Base-by-base conservation (phyloP, 2,329 filamentous ascomycete species). In the Colletotrichum melonis region DNA sequence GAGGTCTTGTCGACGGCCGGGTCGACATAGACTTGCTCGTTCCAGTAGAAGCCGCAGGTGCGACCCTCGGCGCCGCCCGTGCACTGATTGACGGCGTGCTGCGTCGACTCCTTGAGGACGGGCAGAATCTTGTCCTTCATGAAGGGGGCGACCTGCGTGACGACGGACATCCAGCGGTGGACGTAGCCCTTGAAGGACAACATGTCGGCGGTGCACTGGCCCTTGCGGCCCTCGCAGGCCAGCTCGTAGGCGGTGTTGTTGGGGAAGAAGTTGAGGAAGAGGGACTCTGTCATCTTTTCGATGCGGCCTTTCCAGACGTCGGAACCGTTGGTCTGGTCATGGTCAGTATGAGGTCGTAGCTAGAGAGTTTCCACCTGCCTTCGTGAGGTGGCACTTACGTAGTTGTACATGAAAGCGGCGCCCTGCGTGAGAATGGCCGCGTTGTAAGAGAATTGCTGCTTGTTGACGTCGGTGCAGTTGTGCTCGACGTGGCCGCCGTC, bases 121-220 rank as follows among this genome's bases (percentile, higher is more conserved):
- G 90, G 87, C 69, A 89, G 82, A 75, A 95, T 91, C 19, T 79
- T 83, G 1, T 86, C 81, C 54, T 82, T 81, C 1, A 89, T 91
- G 58, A 86, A 87, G 0, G 93, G 92, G 0, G 90, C 91, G n/a
- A 94, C 69, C 76, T 92, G 86, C 2, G 89, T 88, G 1, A 89
- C 86, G 26, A 88, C 86, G 4, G 89, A 86, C 76, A 94, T 84
- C 90, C 92, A 93, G 54, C 91, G 88, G 76, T 91, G 87, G 22
- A 94, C 84, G 71, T 92, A 91, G 52, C 92, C 92, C 82, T 94
- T 94, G 88, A 93, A 95, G 1, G 90, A 90, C 73, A 90, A 82
- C 86, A 95, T 93, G 77, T 96, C 94, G 60, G 89, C 86, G 71
- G 92, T 92, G 84, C 94, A 96, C 24, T 83, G 87, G 26, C 79